Base-by-base conservation (phyloP, 768 basidiomycete species). In the Dioszegia aurantiaca region DNA sequence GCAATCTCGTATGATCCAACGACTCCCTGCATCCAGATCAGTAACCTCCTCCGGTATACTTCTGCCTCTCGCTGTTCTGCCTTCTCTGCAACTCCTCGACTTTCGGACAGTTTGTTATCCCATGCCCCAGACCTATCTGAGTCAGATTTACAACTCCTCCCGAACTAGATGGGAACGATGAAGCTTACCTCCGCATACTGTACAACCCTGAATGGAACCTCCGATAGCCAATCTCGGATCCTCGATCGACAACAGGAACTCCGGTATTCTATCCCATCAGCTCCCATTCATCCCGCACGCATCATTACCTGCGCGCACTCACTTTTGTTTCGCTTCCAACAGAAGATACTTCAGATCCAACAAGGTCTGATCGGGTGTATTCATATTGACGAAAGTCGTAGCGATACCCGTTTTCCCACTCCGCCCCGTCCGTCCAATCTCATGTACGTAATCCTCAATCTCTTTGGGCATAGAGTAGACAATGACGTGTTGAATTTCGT, bases 401-500 rank as follows among this genome's bases (percentile, higher is more conserved):
- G 95, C 94, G 56, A 99, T 97, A 51, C 95, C 95, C 0, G 95
- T 99, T 77, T 97, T 97, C 21, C 95, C 95, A 65, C 89, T 91
- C 65, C 95, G 86, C 51, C 95, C 95, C 6, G 95, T 99, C 60
- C 95, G 88, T 26, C 95, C 95, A 64, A 98, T 98, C 77, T 99
- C 94, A 80, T 99, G 95, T 48, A 98, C 94, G 70, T 99, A 99
- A 76, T 99, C 95, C 61, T 99, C 95, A 62, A 99, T 99, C 80
- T 99, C 95, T 77, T 98, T 99, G 0, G 95, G 95, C 95, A 99
- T 98, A 28, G 89, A 86, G 77, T 93, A 99, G 62, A 97, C 98
- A 77, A 99, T 97, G 73, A 98, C 93, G 75, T 97, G 95, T 68
- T 97, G 92, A 58, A 99, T 94, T 71, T 98, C 95, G 76, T 88